These are phyloP conservation scores for Albizia julibrissin DNA, from an alignment of 306 rosid species.

Conservation along the genomic window DNA sequence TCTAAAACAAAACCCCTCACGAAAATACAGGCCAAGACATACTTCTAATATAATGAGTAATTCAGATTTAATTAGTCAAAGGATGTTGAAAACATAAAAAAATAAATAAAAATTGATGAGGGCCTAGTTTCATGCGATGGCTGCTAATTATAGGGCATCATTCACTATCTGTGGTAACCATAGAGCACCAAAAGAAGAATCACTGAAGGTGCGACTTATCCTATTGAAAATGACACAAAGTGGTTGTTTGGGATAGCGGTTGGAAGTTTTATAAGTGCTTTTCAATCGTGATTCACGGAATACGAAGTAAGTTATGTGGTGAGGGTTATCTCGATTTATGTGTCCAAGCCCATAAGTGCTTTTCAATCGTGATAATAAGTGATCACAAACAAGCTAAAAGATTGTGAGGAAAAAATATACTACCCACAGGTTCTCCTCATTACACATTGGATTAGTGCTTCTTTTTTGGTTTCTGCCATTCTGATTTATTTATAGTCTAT, in stretches of 20 bases:
- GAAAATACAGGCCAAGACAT: neutral
- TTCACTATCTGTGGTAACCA: neutral
- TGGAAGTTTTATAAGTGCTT: too few relatives aligned
- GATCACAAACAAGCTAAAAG: too few relatives aligned
- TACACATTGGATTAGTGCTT: neutral
- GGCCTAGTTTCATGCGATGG: neutral
- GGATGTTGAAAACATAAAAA: neutral
- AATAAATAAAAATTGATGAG: neutral
- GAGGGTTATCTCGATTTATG: too few relatives aligned
- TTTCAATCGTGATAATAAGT: too few relatives aligned
- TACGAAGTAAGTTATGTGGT: too few relatives aligned
- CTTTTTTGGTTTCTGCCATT: neutral
- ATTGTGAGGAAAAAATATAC: too few relatives aligned
- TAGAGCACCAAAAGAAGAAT: neutral
- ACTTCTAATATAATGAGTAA: neutral
- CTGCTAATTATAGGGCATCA: neutral
- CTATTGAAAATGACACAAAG: neutral
- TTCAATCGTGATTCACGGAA: too few relatives aligned
- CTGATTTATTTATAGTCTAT: neutral
- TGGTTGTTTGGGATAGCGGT: too few relatives aligned
- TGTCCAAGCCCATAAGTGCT: too few relatives aligned
- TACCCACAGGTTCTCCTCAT: neutral
- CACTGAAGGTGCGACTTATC: too few relatives aligned
- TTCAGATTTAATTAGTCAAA: neutral
- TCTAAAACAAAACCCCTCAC: neutral